A percentile compares a stretch with the other conserved stretches of the same genome.
Conservation (phyloP, 164 flowering plant genomes). For the Dillenia suffruticosa region DNA sequence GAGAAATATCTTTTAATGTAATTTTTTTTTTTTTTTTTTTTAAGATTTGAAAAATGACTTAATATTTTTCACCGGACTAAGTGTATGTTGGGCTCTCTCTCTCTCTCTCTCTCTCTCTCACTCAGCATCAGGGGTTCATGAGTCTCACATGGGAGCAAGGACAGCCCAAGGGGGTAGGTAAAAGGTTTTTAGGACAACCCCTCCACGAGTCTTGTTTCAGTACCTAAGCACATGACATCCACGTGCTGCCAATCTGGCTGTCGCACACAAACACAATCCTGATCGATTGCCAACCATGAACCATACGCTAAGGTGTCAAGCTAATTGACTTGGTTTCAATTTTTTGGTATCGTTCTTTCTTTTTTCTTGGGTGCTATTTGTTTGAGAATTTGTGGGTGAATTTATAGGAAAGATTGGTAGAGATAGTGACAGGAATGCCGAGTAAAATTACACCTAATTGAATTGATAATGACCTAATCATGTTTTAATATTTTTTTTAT, state of each 20-base stretch:
- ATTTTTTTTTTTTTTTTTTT: too few relatives aligned
- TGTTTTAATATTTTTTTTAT: too few relatives aligned
- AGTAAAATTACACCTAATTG: too few relatives aligned
- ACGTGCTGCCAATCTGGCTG: conserved; percentile 25
- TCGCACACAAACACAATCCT: neutral
- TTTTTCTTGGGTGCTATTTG: neutral
- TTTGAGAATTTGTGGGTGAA: neutral
- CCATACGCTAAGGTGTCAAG: conserved; percentile 1
- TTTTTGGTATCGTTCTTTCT: neutral
- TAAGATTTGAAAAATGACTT: too few relatives aligned
- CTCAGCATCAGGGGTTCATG: neutral
- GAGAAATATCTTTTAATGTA: too few relatives aligned
- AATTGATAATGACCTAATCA: too few relatives aligned
- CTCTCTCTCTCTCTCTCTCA: too few relatives aligned
- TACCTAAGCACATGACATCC: conserved; percentile 38
- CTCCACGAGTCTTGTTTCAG: conserved; percentile 15
- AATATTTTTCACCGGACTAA: too few relatives aligned
- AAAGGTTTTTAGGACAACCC: conserved; percentile 12
- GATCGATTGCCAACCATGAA: neutral
- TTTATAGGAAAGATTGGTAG: neutral
- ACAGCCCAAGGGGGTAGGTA: conserved; percentile 1
- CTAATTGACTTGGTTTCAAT: conserved; percentile 4
- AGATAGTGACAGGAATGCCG: neutral
- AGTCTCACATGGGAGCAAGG: conserved; percentile 21
- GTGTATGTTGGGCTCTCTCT: too few relatives aligned